These are phyloP conservation scores for Selaginella moellendorffii DNA, from an alignment of 75 land plant genomes.

Conservation along the genomic window DNA sequence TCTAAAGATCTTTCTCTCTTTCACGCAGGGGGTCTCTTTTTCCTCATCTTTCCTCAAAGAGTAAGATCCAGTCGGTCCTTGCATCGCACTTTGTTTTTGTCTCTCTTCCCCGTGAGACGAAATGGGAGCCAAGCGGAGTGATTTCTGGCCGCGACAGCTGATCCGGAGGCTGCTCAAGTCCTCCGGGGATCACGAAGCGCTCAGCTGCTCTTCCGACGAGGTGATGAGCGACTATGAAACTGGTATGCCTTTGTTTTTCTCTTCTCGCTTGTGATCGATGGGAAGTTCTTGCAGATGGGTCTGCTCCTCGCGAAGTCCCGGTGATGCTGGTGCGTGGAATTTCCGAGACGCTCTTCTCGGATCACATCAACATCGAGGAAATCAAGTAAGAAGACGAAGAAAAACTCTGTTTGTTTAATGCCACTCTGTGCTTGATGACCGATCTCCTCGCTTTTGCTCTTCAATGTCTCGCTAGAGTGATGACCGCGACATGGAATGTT, in stretches of 20 bases:
- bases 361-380: background rate
- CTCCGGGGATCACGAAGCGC: background rate
- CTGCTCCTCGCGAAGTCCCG: background rate
- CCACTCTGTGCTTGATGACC: background rate
- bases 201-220: background rate
- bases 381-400: background rate
- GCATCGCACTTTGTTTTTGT: background rate
- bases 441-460: background rate
- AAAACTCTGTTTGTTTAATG: too few relatives aligned
- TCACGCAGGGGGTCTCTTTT: too few relatives aligned
- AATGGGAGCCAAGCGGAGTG: background rate
- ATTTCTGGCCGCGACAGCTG: background rate
- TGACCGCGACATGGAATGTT: conserved; percentile 66
- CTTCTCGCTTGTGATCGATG: background rate
- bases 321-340: background rate
- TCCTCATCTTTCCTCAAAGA: too few relatives aligned
- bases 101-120: background rate
- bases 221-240: background rate
- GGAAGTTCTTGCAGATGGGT: background rate
- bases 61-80: too few relatives aligned
- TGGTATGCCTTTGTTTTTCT: background rate
- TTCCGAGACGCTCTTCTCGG: background rate
- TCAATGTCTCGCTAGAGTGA: conserved; percentile 22
- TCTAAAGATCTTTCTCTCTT: too few relatives aligned
- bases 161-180: background rate